Evolutionary conservation across 2,329 filamentous ascomycete species (phyloP).

Genomic region (Kalmusia sp.): DNA sequence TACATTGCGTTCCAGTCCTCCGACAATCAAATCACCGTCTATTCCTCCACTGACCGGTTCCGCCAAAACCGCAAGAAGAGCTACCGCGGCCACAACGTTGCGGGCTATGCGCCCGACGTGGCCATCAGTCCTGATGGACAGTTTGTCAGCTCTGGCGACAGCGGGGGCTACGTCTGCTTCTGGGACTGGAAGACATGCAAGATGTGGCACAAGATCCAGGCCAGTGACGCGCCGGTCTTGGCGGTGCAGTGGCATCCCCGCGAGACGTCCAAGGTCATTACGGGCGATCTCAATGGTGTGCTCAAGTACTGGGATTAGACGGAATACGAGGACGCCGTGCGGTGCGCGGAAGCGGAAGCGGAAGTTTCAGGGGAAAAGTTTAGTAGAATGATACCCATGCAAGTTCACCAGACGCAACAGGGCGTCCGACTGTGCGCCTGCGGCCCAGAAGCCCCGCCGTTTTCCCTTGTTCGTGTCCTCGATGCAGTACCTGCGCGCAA

Average conservation of each 20-base stretch:
- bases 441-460: background rate
- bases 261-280: constrained; percentile 92
- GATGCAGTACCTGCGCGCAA: background rate
- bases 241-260: constrained; percentile 96
- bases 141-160: constrained; percentile 87
- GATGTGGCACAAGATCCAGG: constrained; percentile 96
- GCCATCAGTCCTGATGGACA: constrained; percentile 90
- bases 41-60: constrained; percentile 93
- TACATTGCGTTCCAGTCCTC: constrained; percentile 92
- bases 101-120: constrained; percentile 90
- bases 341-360: background rate
- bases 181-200: constrained; percentile 99
- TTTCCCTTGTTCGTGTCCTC: background rate
- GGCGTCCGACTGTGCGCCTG: background rate
- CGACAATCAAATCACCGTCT: constrained; percentile 97
- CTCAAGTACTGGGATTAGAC: constrained; percentile 90
- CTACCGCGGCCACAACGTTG: constrained; percentile 94
- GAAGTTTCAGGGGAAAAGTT: constrained; percentile 13
- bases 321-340: background rate
- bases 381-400: constrained; percentile 31
- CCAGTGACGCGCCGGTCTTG: constrained; percentile 82
- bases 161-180: constrained; percentile 88
- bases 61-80: constrained; percentile 97
- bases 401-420: constrained; percentile 9
- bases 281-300: constrained; percentile 85